Conservation (phyloP, 202 grass and related monocot species). For the Tripidium arundinaceum region DNA sequence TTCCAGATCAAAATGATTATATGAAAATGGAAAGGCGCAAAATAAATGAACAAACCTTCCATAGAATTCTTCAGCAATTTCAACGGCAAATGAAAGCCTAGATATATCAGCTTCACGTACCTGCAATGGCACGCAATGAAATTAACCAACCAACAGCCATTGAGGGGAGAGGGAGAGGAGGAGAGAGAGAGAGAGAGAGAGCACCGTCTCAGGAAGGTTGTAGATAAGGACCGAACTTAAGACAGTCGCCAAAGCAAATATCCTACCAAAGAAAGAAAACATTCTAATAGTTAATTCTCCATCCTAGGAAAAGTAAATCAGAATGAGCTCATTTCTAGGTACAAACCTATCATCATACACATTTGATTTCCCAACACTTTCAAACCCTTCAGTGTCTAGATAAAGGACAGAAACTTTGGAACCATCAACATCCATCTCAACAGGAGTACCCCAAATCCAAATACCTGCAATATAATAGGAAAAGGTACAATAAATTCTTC, state of each 20-base stretch:
- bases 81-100: conserved; percentile 91
- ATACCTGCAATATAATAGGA: conserved; percentile 59
- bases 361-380: conserved; percentile 98
- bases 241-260: conserved; percentile 98
- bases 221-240: conserved; percentile 98
- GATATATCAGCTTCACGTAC: conserved; percentile 99
- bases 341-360: conserved; percentile 99
- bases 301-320: neutral
- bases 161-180: neutral
- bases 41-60: conserved; percentile 62
- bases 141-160: neutral
- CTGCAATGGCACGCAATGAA: conserved; percentile 32
- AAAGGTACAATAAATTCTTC: neutral
- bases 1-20: conserved; percentile 1
- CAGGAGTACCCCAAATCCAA: conserved; percentile 94
- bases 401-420: conserved; percentile 95
- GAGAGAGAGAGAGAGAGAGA: neutral
- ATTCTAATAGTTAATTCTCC: neutral
- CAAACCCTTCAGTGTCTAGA: conserved; percentile 98
- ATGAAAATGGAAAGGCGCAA: neutral
- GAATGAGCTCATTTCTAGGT: neutral
- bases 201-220: conserved; percentile 97
- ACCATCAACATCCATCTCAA: conserved; percentile 82
- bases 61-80: conserved; percentile 98
- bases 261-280: conserved; percentile 41